phyloP scores from a whole-genome alignment of 176 grass and related monocot genomes.

The Poa annua region DNA sequence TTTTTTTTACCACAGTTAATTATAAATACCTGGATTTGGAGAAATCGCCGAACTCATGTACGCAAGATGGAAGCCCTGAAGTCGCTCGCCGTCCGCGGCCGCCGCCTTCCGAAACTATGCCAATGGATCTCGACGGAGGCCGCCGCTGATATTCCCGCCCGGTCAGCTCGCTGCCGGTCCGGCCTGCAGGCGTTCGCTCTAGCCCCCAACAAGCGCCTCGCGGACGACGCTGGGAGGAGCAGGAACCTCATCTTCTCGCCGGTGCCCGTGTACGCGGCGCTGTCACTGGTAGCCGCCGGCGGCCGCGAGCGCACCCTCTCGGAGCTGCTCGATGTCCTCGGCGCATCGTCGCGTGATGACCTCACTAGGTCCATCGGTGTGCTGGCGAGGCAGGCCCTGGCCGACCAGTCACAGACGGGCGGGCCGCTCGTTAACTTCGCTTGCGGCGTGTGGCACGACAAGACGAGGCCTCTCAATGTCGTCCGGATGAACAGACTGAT shows the following conservation, averaged over 20 bases:
- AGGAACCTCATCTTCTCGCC: neutral
- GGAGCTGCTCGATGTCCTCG: neutral
- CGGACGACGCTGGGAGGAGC: neutral
- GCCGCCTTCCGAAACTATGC: neutral
- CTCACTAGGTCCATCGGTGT: neutral
- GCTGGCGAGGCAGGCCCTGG: neutral
- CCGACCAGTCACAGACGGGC: neutral
- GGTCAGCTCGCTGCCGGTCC: neutral
- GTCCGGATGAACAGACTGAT: no score
- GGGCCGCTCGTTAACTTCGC: neutral
- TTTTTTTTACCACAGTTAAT: no score
- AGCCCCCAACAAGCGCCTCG: slow-evolving; percentile 7
- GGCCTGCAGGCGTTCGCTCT: neutral
- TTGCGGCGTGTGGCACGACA: neutral
- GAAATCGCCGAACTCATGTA: neutral
- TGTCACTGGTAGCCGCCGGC: neutral
- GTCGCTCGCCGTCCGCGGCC: neutral
- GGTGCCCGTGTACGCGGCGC: neutral
- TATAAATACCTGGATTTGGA: no score
- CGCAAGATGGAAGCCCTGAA: neutral
- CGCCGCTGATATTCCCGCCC: neutral
- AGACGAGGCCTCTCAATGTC: neutral
- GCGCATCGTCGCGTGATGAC: neutral
- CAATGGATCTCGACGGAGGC: neutral
- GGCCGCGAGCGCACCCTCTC: neutral